phyloP scores from a whole-genome alignment of 352 stramenopile genomes.

The Pythium insidiosum region DNA sequence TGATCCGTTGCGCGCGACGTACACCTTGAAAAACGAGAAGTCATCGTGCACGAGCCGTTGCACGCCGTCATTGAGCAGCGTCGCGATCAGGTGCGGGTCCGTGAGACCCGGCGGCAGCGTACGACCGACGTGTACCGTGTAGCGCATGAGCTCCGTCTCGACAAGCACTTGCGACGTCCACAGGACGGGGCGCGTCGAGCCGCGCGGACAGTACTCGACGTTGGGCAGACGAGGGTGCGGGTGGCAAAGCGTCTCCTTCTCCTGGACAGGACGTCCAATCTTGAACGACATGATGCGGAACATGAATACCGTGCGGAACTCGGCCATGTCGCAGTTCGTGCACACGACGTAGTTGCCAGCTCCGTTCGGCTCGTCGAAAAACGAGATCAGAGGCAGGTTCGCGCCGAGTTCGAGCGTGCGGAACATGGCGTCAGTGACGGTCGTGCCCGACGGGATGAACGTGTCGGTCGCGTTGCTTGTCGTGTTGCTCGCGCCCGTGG shows the following conservation, averaged over 20 bases:
- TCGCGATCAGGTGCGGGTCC: not conserved
- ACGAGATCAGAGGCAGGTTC: not conserved
- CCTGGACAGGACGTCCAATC: not conserved
- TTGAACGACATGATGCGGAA: conserved; percentile 6
- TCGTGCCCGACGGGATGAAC: not conserved
- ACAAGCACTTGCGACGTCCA: conserved; percentile 5
- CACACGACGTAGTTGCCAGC: conserved; percentile 6
- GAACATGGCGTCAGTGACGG: conserved; percentile 2
- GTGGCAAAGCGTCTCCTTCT: not conserved
- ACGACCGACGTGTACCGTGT: not conserved
- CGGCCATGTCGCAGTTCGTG: conserved; percentile 2
- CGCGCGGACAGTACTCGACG: conserved; percentile 2
- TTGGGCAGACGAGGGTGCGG: conserved; percentile 1
- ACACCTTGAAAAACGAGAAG: conserved; percentile 7
- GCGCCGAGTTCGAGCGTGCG: conserved; percentile 1
- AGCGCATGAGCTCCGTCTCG: no score
- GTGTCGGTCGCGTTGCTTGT: no score
- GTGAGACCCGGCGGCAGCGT: not conserved
- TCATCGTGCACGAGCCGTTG: not conserved
- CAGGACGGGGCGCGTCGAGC: not conserved
- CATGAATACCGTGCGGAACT: conserved; percentile 2
- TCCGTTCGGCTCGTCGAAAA: conserved; percentile 4
- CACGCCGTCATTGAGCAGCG: not conserved
- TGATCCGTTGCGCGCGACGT: conserved; percentile 1
- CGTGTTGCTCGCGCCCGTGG: not conserved